Base-by-base conservation (phyloP, 1,139 yeast genomes). In the Candida pseudoviswanathii region DNA sequence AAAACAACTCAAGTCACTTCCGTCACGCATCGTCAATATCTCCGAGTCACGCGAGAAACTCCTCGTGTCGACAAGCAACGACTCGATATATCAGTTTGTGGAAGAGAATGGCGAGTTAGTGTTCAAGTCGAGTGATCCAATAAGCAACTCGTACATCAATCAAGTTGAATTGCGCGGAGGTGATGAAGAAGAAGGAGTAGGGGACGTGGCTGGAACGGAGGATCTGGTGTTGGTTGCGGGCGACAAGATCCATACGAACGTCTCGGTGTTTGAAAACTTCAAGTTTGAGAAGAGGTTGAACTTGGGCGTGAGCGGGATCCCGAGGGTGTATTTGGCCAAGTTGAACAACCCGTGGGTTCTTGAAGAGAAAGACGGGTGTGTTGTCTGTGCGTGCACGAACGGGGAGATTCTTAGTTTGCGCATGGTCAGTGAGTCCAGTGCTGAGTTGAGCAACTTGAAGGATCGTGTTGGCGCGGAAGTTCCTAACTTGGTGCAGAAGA, bases 181-280 rank as follows among this genome's bases (percentile, higher is more conserved):
- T 22, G 22, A 16, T 36, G 16, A 16, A 16, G 16, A 16, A 16
- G 16, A 16, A 16, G 16, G 16, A 16, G 16, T 16, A 16, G 16
- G 16, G 16, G 16, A 16, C 16, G 16, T 16, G 16, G 16, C 16
- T 16, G 16, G 16, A 16, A 16, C 16, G 16, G 16, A 16, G 16
- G 16, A 16, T 16, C 16, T 16, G 16, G 16, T 16, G 16, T 8
- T 36, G 25, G n/a, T 76, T 3, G 68, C 69, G 0, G 74, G 80
- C 1, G 84, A 80, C 52, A 76, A 74, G 50, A 58, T 68, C 2
- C 77, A 74, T 49, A 73, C 80, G 2, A 61, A 75, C 1, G 57
- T 81, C 5, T 41, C 73, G 51, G 60, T 62, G 16, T 43, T 50
- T n/a, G 48, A 55, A 2, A 54, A 57, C 8, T 46, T 51, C 16